These are phyloP conservation scores for Quercus dentata DNA, from an alignment of 306 rosid genomes.

Conservation along the genomic window DNA sequence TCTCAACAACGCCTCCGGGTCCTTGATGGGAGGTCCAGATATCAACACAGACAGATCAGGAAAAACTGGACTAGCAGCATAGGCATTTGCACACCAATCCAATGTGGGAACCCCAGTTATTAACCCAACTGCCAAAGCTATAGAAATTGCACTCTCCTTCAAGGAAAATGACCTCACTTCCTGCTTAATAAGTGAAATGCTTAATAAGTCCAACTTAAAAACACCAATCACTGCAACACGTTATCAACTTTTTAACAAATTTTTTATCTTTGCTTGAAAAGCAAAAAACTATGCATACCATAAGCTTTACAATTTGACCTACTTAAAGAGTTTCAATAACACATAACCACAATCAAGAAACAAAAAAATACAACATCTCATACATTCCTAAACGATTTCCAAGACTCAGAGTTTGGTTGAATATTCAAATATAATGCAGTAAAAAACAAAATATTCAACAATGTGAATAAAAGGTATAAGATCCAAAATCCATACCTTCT, in stretches of 20 bases:
- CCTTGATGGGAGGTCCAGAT: slow-evolving; percentile 96
- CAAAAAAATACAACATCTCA: too few relatives aligned
- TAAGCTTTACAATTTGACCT: background rate
- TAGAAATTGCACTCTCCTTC: slow-evolving; percentile 70
- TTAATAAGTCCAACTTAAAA: background rate
- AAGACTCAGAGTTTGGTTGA: background rate
- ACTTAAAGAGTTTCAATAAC: background rate
- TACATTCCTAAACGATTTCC: too few relatives aligned
- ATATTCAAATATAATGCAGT: background rate
- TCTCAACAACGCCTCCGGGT: slow-evolving; percentile 90
- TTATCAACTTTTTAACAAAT: background rate
- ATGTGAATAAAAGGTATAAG: background rate
- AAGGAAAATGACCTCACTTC: slow-evolving; percentile 51
- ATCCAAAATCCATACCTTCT: slow-evolving; percentile 34
- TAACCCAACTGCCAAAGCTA: slow-evolving; percentile 74
- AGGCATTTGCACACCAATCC: slow-evolving; percentile 46
- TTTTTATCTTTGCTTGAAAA: background rate
- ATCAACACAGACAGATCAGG: slow-evolving; percentile 79
- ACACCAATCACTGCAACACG: background rate
- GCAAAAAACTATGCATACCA: background rate
- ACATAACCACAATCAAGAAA: too few relatives aligned
- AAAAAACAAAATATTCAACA: background rate
- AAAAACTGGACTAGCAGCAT: slow-evolving; percentile 60
- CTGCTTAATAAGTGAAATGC: slow-evolving; percentile 41
- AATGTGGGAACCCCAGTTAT: slow-evolving; percentile 80